Percentiles rank a stretch among this genome's conserved stretches.
Evolutionary conservation across 495 filamentous ascomycete species (phyloP).

Genomic region (Aspergillus taichungensis): DNA sequence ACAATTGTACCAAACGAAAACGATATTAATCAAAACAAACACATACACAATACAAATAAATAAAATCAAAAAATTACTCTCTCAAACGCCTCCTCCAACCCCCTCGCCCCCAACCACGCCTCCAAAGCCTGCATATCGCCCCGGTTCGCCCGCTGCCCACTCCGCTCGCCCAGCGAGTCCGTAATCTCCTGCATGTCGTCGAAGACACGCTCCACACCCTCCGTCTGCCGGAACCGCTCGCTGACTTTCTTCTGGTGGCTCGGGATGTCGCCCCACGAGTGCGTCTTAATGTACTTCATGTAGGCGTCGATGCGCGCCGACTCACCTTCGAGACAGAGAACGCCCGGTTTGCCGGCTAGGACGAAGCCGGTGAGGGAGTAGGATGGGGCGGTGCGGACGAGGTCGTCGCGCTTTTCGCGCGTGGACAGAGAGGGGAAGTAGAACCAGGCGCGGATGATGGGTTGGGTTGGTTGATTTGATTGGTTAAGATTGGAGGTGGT

Average conservation of each 20-base stretch:
- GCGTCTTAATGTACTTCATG: constrained; percentile 36
- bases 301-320: constrained; percentile 29
- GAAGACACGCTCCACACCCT: constrained; percentile 23
- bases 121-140: constrained; percentile 41
- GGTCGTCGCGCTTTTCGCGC: constrained; percentile 27
- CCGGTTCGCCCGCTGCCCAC: constrained; percentile 32
- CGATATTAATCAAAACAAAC: no score
- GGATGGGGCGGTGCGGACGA: constrained; percentile 28
- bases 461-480: background rate
- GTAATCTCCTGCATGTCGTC: constrained; percentile 33
- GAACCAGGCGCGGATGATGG: constrained; percentile 32
- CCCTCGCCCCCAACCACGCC: constrained; percentile 23
- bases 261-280: constrained; percentile 38
- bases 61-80: constrained; percentile 26
- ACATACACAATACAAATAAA: no score
- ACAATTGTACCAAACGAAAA: no score
- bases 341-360: constrained; percentile 31
- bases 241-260: constrained; percentile 37
- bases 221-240: constrained; percentile 29
- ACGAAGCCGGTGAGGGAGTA: constrained; percentile 33
- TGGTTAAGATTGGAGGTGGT: background rate
- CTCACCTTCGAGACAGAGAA: constrained; percentile 29
- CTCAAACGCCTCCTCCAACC: constrained; percentile 29
- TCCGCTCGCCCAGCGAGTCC: constrained; percentile 27
- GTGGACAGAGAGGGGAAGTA: constrained; percentile 36